phyloP scores from a whole-genome alignment of 139 green algal genomes.

The Astrephomene gubernaculifera region DNA sequence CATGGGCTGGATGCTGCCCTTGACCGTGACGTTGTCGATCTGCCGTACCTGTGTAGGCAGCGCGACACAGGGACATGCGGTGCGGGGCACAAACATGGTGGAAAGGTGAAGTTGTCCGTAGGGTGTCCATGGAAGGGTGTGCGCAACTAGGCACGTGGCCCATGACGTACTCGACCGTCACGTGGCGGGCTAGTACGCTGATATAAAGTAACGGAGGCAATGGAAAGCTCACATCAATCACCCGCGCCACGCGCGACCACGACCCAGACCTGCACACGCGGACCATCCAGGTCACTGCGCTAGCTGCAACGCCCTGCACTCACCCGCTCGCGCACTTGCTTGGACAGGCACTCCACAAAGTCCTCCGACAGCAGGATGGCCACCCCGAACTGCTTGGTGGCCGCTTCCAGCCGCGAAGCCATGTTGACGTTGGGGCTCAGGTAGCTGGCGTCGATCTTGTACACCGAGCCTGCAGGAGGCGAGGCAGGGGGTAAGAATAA shows the following conservation, averaged over 20 bases:
- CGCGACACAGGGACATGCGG: not conserved
- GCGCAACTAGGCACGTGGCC: not conserved
- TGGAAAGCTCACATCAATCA: not conserved
- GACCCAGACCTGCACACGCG: not conserved
- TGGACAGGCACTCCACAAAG: slow-evolving; percentile 82
- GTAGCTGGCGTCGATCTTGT: slow-evolving; percentile 98
- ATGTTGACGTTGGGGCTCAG: slow-evolving; percentile 99
- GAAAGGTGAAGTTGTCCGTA: not conserved
- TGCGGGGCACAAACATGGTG: too few relatives aligned
- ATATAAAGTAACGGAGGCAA: not conserved
- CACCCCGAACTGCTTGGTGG: slow-evolving; percentile 95
- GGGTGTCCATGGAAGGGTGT: not conserved
- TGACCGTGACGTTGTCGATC: slow-evolving; percentile 95
- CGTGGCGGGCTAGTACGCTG: not conserved
- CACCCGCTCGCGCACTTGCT: slow-evolving; percentile 44
- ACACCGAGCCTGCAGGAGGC: slow-evolving; percentile 81
- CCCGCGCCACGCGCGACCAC: not conserved
- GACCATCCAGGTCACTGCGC: not conserved
- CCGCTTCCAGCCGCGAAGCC: slow-evolving; percentile 92
- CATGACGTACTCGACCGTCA: not conserved
- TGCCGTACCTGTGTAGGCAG: slow-evolving; percentile 70
- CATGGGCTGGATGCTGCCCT: slow-evolving; percentile 88
- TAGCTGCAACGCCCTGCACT: not conserved
- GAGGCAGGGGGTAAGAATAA: too few relatives aligned
- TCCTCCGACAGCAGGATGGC: slow-evolving; percentile 81